Evolutionary conservation across 2,329 filamentous ascomycete genomes (phyloP).

Genomic region (Pseudocercospora macadamiae): DNA sequence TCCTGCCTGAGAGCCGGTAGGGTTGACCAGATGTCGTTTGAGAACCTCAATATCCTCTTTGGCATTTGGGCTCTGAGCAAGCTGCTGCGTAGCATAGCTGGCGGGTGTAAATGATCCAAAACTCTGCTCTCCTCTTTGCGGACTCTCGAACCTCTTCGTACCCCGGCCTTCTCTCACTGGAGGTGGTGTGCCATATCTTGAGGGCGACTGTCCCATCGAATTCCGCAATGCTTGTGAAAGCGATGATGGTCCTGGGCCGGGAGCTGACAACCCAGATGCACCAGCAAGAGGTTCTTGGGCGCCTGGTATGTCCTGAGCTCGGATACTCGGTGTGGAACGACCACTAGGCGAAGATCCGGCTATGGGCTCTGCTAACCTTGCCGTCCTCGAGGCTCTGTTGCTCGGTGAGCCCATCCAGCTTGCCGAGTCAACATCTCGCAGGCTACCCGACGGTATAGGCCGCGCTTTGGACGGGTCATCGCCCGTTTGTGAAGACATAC

Average conservation of each 20-base stretch:
- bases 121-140: constrained; percentile 57
- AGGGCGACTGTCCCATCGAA: constrained; percentile 70
- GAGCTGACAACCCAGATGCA: constrained; percentile 58
- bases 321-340: constrained; percentile 23
- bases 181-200: constrained; percentile 62
- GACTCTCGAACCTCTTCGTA: constrained; percentile 39
- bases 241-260: constrained; percentile 82
- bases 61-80: constrained; percentile 57
- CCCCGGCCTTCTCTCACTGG: constrained; percentile 60
- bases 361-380: constrained; percentile 34
- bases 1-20: constrained; percentile 47
- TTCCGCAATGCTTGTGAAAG: constrained; percentile 84
- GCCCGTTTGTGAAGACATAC: not conserved
- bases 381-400: constrained; percentile 49
- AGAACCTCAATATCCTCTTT: constrained; percentile 92
- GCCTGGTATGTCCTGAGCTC: constrained; percentile 55
- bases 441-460: constrained; percentile 28
- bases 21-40: constrained; percentile 81
- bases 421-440: constrained; percentile 21
- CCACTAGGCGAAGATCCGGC: constrained; percentile 28
- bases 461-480: constrained; percentile 22
- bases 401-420: constrained; percentile 42
- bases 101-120: constrained; percentile 82
- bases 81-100: constrained; percentile 48
- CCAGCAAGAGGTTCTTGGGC: constrained; percentile 65